These are phyloP conservation scores for Clitopilus passeckerianus DNA, from an alignment of 768 basidiomycete species.

Conservation along the genomic window DNA sequence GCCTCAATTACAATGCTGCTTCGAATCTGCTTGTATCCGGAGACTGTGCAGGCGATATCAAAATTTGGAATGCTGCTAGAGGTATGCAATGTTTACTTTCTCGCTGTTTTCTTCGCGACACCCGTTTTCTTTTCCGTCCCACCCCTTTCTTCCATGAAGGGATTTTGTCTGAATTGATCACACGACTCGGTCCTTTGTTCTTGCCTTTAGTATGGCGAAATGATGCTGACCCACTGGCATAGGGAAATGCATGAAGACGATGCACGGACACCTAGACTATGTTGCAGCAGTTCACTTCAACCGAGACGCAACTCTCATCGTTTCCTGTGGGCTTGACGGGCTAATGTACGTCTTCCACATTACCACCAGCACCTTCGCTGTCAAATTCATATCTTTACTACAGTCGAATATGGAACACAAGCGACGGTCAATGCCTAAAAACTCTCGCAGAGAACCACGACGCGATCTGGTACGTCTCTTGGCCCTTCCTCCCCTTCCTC, in stretches of 20 bases:
- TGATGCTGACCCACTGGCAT: neutral
- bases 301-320: slow-evolving; percentile 83
- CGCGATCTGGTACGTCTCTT: slow-evolving; percentile 63
- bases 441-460: slow-evolving; percentile 89
- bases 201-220: neutral
- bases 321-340: slow-evolving; percentile 90
- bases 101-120: neutral
- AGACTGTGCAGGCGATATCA: slow-evolving; percentile 87
- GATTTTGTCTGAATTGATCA: neutral
- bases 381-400: neutral
- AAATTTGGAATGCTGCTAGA: slow-evolving; percentile 86
- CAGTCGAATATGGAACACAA: slow-evolving; percentile 95
- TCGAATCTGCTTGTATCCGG: slow-evolving; percentile 90
- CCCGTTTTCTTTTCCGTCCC: neutral
- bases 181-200: neutral
- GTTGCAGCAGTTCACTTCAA: slow-evolving; percentile 96
- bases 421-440: slow-evolving; percentile 92
- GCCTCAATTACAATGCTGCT: slow-evolving; percentile 85
- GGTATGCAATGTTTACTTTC: slow-evolving; percentile 37
- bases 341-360: slow-evolving; percentile 57
- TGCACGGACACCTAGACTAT: slow-evolving; percentile 92
- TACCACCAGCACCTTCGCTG: slow-evolving; percentile 1
- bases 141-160: neutral
- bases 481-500: neutral
- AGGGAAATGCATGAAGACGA: slow-evolving; percentile 82